Evolutionary conservation across 192 early-diverging fungal genomes (phyloP).

Genomic region (Jimgerdemannia flammicorona): DNA sequence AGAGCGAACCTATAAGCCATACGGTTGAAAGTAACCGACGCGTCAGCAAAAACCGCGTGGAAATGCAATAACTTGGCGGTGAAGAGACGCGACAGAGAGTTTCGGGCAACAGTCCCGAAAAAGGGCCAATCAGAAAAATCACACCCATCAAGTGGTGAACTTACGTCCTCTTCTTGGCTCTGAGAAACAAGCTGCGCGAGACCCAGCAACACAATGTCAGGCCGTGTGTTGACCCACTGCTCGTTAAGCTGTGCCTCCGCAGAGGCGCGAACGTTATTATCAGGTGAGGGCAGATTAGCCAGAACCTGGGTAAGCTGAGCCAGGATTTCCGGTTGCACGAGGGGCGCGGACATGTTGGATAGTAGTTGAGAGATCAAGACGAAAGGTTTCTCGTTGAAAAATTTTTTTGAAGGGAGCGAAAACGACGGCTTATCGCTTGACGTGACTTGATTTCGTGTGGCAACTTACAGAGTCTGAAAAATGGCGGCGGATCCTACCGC

Average conservation of each 20-base stretch:
- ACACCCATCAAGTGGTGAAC: neutral
- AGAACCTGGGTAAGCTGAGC: slow-evolving; percentile 41
- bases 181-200: slow-evolving; percentile 37
- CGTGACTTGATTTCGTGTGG: no score
- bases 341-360: neutral
- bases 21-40: neutral
- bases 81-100: neutral
- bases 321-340: slow-evolving; percentile 31
- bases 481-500: no score
- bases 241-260: slow-evolving; percentile 51
- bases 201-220: slow-evolving; percentile 43
- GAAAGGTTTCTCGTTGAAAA: neutral
- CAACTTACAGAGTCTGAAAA: no score
- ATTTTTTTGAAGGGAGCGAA: neutral
- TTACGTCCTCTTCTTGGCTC: slow-evolving; percentile 32
- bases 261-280: slow-evolving; percentile 41
- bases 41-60: neutral
- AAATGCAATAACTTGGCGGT: no score
- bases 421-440: neutral
- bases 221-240: slow-evolving; percentile 47
- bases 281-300: slow-evolving; percentile 38
- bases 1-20: slow-evolving; percentile 36
- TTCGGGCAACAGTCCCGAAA: neutral
- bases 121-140: neutral
- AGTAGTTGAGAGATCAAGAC: neutral